Evolutionary conservation across 2,329 filamentous ascomycete species (phyloP).

Genomic region (Ophiosphaerella herpotricha): DNA sequence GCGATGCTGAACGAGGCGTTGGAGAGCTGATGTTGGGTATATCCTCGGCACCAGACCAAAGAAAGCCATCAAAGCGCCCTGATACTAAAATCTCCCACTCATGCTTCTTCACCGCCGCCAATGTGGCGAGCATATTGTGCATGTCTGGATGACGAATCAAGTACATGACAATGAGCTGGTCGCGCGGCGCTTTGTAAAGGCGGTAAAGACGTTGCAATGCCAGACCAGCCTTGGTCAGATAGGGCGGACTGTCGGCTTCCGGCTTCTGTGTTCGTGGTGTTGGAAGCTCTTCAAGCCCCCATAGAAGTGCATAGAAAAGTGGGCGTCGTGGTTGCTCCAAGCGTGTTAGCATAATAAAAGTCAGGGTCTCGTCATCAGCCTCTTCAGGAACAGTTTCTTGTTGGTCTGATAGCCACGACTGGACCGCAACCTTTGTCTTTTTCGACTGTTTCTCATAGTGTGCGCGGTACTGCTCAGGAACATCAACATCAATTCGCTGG

Average conservation of each 20-base stretch:
- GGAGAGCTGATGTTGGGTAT: slow-evolving; percentile 31
- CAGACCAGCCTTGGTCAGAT: slow-evolving; percentile 73
- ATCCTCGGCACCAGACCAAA: slow-evolving; percentile 87
- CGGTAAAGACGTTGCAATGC: slow-evolving; percentile 87
- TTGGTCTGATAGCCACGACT: slow-evolving; percentile 85
- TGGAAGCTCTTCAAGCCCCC: slow-evolving; percentile 59
- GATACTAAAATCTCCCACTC: slow-evolving; percentile 97
- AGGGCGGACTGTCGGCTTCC: slow-evolving; percentile 64
- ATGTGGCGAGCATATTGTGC: slow-evolving; percentile 84
- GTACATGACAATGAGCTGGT: slow-evolving; percentile 84
- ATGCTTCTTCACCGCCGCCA: slow-evolving; percentile 84
- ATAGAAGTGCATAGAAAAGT: slow-evolving; percentile 80
- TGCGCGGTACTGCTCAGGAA: slow-evolving; percentile 89
- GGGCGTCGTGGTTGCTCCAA: slow-evolving; percentile 76
- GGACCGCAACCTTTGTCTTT: slow-evolving; percentile 88
- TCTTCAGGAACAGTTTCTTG: slow-evolving; percentile 81
- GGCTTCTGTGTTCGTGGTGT: slow-evolving; percentile 70
- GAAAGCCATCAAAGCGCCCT: slow-evolving; percentile 91
- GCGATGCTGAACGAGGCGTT: too few relatives aligned
- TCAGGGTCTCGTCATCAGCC: slow-evolving; percentile 90
- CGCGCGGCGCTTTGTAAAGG: slow-evolving; percentile 71
- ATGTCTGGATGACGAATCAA: slow-evolving; percentile 80
- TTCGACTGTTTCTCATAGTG: slow-evolving; percentile 91
- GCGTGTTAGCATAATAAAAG: slow-evolving; percentile 91
- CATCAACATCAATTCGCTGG: slow-evolving; percentile 88